These are phyloP conservation scores for Euphorbia schlechtendalii DNA, from an alignment of 441 rosid genomes.

Conservation along the genomic window DNA sequence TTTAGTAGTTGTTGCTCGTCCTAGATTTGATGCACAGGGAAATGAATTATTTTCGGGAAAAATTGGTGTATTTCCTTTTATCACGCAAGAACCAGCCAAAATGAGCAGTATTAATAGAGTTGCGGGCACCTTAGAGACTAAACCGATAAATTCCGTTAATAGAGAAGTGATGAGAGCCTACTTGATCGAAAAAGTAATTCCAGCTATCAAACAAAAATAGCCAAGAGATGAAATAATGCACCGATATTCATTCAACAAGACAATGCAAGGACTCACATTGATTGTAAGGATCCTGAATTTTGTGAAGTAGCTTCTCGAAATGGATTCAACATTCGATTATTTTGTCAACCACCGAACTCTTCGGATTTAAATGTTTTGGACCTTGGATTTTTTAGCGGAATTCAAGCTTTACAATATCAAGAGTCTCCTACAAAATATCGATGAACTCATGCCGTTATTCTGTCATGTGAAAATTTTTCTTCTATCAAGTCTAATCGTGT, in stretches of 20 bases:
- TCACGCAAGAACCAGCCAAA: not conserved
- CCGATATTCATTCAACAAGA: not conserved
- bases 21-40: not conserved
- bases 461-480: not conserved
- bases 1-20: slow-evolving; percentile 6
- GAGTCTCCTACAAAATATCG: not conserved
- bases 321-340: too few relatives aligned
- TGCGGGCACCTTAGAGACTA: not conserved
- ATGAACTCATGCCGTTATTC: not conserved
- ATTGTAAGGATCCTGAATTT: not conserved
- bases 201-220: not conserved
- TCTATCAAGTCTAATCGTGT: too few relatives aligned
- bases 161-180: not conserved
- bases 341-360: not conserved
- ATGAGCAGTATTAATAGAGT: not conserved
- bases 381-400: not conserved
- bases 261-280: not conserved
- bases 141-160: not conserved
- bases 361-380: not conserved
- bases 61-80: not conserved
- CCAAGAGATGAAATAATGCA: not conserved
- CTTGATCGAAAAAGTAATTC: too few relatives aligned
- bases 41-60: not conserved
- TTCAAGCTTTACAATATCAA: not conserved
- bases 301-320: not conserved